phyloP scores from a whole-genome alignment of 2,329 filamentous ascomycete genomes.

The Diplodia scrobiculata region DNA sequence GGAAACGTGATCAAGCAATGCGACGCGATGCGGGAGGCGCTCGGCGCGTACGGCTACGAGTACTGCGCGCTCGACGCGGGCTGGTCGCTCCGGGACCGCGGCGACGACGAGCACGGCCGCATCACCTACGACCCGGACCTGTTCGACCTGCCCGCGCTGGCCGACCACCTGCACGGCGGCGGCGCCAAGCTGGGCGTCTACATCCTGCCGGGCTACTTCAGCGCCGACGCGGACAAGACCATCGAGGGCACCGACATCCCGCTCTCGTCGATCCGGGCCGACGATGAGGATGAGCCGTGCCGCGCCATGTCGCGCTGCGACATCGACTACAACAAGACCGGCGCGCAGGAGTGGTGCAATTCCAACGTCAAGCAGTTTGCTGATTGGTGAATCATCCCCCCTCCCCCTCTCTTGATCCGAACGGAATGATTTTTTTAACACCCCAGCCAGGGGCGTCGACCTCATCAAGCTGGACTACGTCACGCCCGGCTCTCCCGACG shows the following conservation, averaged over 20 bases:
- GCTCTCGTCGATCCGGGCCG: conserved; percentile 32
- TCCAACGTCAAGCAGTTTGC: conserved; percentile 37
- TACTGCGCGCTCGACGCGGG: conserved; percentile 38
- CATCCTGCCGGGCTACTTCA: conserved; percentile 36
- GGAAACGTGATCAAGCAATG: conserved; percentile 34
- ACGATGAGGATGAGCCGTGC: conserved; percentile 30
- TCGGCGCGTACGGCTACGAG: conserved; percentile 33
- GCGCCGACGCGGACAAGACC: conserved; percentile 33
- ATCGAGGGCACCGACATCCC: conserved; percentile 35
- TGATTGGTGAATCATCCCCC: conserved; percentile 30
- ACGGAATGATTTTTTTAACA: not conserved
- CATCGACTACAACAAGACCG: conserved; percentile 35
- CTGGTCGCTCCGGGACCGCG: conserved; percentile 34
- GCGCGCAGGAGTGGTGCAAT: conserved; percentile 37
- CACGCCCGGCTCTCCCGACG: conserved; percentile 36
- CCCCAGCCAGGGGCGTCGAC: conserved; percentile 32
- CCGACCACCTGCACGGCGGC: conserved; percentile 34
- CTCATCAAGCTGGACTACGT: conserved; percentile 39
- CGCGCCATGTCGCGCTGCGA: conserved; percentile 31
- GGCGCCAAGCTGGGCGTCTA: conserved; percentile 38
- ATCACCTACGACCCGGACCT: conserved; percentile 33
- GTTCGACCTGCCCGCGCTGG: conserved; percentile 36
- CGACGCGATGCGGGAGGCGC: conserved; percentile 26
- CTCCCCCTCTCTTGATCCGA: not conserved
- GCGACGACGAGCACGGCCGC: conserved; percentile 36